phyloP scores from a whole-genome alignment of 768 basidiomycete genomes.

The Ephemerocybe angulata region DNA sequence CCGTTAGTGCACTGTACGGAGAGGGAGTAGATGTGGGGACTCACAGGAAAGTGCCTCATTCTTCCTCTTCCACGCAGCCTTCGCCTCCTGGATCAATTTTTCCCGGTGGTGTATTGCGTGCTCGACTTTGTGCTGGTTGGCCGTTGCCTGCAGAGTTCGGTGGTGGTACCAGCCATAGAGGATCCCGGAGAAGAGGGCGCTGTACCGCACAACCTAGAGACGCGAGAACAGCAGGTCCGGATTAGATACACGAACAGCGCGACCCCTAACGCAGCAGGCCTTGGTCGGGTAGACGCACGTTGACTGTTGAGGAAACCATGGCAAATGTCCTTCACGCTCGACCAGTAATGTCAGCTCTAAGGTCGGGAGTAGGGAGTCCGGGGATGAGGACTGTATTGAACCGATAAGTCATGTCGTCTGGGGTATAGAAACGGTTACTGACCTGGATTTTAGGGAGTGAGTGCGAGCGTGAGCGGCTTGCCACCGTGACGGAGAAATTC shows the following conservation, averaged over 20 bases:
- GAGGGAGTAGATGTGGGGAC: conserved; percentile 52
- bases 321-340: conserved; percentile 25
- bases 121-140: conserved; percentile 73
- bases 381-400: conserved; percentile 10
- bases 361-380: conserved; percentile 26
- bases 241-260: not conserved
- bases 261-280: not conserved
- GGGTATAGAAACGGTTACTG: conserved; percentile 10
- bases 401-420: not conserved
- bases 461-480: conserved; percentile 19
- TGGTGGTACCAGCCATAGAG: conserved; percentile 92
- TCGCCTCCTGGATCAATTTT: conserved; percentile 78
- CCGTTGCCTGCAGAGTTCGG: conserved; percentile 78
- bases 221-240: not conserved
- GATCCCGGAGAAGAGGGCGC: conserved; percentile 82
- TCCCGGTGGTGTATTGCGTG: conserved; percentile 72
- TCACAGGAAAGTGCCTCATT: conserved; percentile 50
- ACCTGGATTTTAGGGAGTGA: conserved; percentile 34
- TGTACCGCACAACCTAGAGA: conserved; percentile 86
- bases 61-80: conserved; percentile 87
- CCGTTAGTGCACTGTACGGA: no score
- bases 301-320: conserved; percentile 76
- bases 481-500: conserved; percentile 39
- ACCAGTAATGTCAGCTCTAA: conserved; percentile 25
- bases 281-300: conserved; percentile 45